phyloP scores from a whole-genome alignment of 2,329 filamentous ascomycete species.

The Lasiodiplodia citricola region DNA sequence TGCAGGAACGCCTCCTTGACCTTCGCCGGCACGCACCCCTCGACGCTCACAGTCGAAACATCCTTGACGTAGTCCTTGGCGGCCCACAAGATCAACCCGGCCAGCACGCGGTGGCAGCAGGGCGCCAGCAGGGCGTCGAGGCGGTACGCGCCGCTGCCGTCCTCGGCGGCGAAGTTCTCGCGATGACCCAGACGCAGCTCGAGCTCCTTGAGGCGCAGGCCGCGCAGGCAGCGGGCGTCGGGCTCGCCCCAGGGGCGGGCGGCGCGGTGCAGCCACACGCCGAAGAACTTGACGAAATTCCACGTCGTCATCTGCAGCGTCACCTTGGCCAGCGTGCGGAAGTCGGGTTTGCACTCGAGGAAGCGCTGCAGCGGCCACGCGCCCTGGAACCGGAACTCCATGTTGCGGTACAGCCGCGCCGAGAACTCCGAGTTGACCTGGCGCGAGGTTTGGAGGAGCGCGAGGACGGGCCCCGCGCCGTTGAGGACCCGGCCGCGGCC shows the following conservation, averaged over 20 bases:
- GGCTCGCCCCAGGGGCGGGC: constrained; percentile 14
- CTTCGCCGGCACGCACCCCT: constrained; percentile 14
- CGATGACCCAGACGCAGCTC: constrained; percentile 20
- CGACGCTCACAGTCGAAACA: not conserved
- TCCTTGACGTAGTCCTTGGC: constrained; percentile 18
- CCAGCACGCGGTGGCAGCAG: constrained; percentile 23
- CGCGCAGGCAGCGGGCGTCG: constrained; percentile 11
- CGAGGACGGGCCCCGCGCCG: constrained; percentile 20
- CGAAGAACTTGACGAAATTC: constrained; percentile 25
- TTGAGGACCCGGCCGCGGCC: constrained; percentile 18
- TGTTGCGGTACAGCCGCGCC: constrained; percentile 5
- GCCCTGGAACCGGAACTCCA: constrained; percentile 20
- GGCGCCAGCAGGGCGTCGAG: constrained; percentile 11
- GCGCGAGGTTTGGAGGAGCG: constrained; percentile 4
- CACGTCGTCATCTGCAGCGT: constrained; percentile 24
- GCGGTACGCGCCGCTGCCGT: not conserved
- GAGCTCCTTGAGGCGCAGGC: constrained; percentile 7
- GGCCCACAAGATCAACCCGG: constrained; percentile 11
- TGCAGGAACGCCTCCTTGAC: constrained; percentile 17
- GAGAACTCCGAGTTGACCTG: constrained; percentile 16
- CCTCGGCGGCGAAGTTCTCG: not conserved
- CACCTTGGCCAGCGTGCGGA: constrained; percentile 5
- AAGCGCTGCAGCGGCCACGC: constrained; percentile 14
- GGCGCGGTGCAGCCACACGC: constrained; percentile 10
- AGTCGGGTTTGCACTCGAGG: not conserved